These are phyloP conservation scores for Cucurbitaria berberidis DNA, from an alignment of 2,329 filamentous ascomycete genomes.

Conservation along the genomic window DNA sequence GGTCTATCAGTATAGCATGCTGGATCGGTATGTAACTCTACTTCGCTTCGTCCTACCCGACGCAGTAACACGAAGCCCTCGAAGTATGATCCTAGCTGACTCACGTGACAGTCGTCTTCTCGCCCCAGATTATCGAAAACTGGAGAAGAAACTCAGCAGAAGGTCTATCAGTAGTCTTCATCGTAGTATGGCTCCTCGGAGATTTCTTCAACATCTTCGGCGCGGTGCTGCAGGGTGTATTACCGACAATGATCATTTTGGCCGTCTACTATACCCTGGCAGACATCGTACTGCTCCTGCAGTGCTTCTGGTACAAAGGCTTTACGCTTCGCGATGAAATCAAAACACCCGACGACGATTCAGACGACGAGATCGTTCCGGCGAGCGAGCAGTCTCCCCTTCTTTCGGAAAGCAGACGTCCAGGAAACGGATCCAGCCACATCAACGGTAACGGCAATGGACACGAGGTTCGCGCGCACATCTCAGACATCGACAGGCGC, in stretches of 20 bases:
- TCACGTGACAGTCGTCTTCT: slow-evolving; percentile 74
- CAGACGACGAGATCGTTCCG: slow-evolving; percentile 33
- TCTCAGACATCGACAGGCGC: slow-evolving; percentile 47
- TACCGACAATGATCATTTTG: slow-evolving; percentile 96
- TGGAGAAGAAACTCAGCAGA: slow-evolving; percentile 85
- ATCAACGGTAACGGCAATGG: slow-evolving; percentile 28
- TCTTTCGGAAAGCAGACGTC: slow-evolving; percentile 35
- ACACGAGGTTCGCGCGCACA: slow-evolving; percentile 29
- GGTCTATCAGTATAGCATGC: slow-evolving; percentile 94
- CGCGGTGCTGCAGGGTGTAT: slow-evolving; percentile 86
- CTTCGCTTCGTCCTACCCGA: background rate
- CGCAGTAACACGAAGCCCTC: background rate
- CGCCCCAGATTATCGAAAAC: slow-evolving; percentile 94
- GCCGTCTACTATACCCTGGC: slow-evolving; percentile 92
- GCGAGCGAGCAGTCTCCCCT: slow-evolving; percentile 46
- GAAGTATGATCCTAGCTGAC: slow-evolving; percentile 13
- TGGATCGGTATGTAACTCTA: slow-evolving; percentile 68
- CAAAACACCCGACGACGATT: slow-evolving; percentile 30
- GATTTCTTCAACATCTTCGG: slow-evolving; percentile 98
- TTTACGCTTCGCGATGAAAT: slow-evolving; percentile 59
- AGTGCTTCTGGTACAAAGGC: slow-evolving; percentile 96
- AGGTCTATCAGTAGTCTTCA: slow-evolving; percentile 87
- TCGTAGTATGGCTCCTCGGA: slow-evolving; percentile 89
- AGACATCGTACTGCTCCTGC: slow-evolving; percentile 83
- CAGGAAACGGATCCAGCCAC: slow-evolving; percentile 28